Conservation (phyloP, 768 basidiomycete species). For the Mycena leptocephala region DNA sequence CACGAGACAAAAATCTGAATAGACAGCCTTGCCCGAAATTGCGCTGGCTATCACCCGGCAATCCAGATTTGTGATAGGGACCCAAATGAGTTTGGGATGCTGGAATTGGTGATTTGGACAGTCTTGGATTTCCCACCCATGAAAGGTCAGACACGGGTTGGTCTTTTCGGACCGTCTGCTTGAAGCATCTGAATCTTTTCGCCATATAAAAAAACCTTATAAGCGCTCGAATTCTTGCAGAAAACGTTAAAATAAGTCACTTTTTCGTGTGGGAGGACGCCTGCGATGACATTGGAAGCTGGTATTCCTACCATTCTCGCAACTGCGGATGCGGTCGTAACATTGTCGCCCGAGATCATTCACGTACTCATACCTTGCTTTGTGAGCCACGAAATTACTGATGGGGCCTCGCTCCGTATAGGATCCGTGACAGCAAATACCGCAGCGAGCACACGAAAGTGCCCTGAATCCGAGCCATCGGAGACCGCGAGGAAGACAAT, state of each 20-base stretch:
- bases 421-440: conserved; percentile 79
- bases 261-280: conserved; percentile 89
- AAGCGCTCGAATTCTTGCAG: background rate
- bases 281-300: conserved; percentile 80
- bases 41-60: no score
- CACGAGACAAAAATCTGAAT: no score
- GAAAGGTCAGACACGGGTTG: no score
- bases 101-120: no score
- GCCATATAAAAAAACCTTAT: conserved; percentile 54
- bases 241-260: conserved; percentile 44
- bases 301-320: conserved; percentile 79
- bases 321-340: conserved; percentile 78
- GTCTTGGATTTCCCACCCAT: no score
- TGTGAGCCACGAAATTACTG: conserved; percentile 70
- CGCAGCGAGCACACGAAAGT: conserved; percentile 56
- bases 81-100: no score
- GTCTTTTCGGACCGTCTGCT: background rate
- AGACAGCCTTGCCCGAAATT: no score
- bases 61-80: no score
- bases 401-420: conserved; percentile 70
- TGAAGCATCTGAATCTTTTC: conserved; percentile 76
- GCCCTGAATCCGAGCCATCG: background rate
- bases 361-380: conserved; percentile 72
- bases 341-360: conserved; percentile 89
- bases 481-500: conserved; percentile 73